These are phyloP conservation scores for Picea glauca DNA, from an alignment of 75 land plant species.

Conservation along the genomic window DNA sequence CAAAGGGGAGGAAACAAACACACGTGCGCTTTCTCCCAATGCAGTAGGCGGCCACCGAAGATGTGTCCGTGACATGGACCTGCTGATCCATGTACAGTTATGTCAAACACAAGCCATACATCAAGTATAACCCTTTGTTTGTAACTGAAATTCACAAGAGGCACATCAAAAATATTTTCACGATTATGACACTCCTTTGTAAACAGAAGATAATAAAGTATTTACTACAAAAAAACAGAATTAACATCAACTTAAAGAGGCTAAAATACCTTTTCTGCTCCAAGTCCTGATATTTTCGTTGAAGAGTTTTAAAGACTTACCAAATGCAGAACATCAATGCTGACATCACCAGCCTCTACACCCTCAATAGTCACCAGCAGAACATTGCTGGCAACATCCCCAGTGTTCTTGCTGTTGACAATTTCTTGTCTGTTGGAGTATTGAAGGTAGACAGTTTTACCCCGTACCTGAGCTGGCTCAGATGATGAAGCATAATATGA, in stretches of 20 bases:
- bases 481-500: constrained; percentile 91
- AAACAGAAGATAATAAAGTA: too few relatives aligned
- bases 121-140: constrained; percentile 3
- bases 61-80: constrained; percentile 60
- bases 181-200: too few relatives aligned
- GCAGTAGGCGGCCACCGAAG: constrained; percentile 17
- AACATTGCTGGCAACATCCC: constrained; percentile 92
- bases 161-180: constrained; percentile 4
- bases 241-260: too few relatives aligned
- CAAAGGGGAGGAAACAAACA: constrained; percentile 37
- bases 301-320: constrained; percentile 34
- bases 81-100: constrained; percentile 78
- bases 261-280: too few relatives aligned
- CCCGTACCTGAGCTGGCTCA: constrained; percentile 92
- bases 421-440: constrained; percentile 96
- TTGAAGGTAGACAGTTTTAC: constrained; percentile 92
- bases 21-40: constrained; percentile 25
- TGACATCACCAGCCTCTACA: constrained; percentile 89
- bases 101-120: constrained; percentile 40
- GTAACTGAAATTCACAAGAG: not conserved
- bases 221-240: too few relatives aligned
- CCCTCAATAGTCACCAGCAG: constrained; percentile 93
- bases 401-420: constrained; percentile 82
- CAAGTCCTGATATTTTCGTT: constrained; percentile 1
- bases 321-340: constrained; percentile 97